Evolutionary conservation across 441 rosid species (phyloP).

Genomic region (Populus trichocarpa): DNA sequence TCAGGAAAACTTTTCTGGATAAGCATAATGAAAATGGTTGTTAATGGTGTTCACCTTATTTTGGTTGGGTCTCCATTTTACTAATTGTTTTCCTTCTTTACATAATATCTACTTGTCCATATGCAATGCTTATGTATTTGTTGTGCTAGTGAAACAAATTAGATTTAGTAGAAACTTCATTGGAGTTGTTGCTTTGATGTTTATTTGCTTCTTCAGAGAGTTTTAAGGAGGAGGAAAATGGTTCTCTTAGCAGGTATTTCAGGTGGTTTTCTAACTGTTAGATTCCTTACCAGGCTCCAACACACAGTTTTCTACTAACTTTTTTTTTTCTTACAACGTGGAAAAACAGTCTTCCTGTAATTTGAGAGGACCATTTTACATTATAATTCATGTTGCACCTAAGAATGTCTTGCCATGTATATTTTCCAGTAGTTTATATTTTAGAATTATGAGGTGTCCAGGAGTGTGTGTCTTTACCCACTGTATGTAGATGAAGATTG

Average conservation of each 20-base stretch:
- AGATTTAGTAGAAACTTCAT: neutral
- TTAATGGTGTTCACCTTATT: neutral
- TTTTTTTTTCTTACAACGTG: neutral
- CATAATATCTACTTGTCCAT: neutral
- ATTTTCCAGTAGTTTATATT: neutral
- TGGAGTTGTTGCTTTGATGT: neutral
- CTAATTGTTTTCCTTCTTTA: neutral
- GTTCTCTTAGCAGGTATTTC: neutral
- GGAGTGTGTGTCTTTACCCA: neutral
- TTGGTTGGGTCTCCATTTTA: neutral
- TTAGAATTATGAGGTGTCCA: neutral
- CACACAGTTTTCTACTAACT: neutral
- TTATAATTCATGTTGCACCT: neutral
- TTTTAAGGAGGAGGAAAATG: neutral
- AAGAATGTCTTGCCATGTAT: neutral
- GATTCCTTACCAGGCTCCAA: neutral
- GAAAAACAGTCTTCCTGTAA: neutral
- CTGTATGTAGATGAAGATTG: neutral
- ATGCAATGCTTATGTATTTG: neutral
- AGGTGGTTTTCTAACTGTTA: neutral
- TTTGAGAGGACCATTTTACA: neutral
- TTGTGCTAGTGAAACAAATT: neutral
- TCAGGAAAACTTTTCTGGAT: neutral
- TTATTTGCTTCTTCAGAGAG: neutral
- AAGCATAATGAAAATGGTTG: neutral